Conservation (phyloP, 768 basidiomycete genomes). For the Russula foetens region DNA sequence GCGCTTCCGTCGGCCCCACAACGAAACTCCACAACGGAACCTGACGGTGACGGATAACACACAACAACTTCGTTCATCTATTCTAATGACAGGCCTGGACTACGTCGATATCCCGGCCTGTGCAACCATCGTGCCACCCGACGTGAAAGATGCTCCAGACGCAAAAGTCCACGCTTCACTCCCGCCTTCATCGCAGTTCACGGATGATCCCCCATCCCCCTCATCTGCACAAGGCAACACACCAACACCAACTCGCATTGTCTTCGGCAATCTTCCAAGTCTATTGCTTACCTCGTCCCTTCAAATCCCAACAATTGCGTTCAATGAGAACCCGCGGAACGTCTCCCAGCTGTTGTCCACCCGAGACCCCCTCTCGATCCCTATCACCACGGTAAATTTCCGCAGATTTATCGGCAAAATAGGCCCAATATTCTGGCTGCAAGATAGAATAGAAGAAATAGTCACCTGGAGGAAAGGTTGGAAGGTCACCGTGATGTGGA, state of each 20-base stretch:
- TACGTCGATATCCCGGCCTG: constrained; percentile 19
- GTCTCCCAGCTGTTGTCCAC: constrained; percentile 41
- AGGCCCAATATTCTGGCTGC: constrained; percentile 83
- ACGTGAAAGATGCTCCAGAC: neutral
- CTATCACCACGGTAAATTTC: constrained; percentile 72
- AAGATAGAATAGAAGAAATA: constrained; percentile 81
- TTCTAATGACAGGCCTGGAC: constrained; percentile 6
- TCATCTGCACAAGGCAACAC: neutral
- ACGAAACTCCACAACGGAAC: no score
- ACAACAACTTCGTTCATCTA: neutral
- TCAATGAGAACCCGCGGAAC: constrained; percentile 20
- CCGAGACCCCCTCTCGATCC: constrained; percentile 66
- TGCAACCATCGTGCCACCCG: constrained; percentile 7
- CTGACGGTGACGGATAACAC: neutral
- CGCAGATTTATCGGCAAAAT: constrained; percentile 67
- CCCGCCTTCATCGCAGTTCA: neutral
- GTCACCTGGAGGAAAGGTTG: constrained; percentile 74
- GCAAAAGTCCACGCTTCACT: constrained; percentile 3
- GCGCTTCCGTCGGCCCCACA: neutral
- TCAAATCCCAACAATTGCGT: constrained; percentile 9
- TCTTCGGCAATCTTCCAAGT: constrained; percentile 17
- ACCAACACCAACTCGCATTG: constrained; percentile 3
- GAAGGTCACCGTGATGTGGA: constrained; percentile 66
- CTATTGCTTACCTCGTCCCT: constrained; percentile 16
- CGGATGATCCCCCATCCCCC: neutral